Conservation (phyloP, 345 rosid species). For the Mallotus nudiflorus region DNA sequence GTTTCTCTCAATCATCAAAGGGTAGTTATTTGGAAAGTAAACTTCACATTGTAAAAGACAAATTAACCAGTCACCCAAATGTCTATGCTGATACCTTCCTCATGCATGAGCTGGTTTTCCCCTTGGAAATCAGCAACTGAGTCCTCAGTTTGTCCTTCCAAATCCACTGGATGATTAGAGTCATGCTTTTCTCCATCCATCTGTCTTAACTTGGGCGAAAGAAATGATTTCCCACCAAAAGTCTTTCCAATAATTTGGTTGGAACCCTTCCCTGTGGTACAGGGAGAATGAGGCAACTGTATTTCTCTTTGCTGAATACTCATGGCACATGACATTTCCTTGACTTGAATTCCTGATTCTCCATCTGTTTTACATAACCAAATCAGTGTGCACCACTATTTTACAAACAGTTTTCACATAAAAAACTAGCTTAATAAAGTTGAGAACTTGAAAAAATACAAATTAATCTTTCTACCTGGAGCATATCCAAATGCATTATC, state of each 20-base stretch:
- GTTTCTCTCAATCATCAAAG: neutral
- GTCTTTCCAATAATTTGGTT: conserved; percentile 35
- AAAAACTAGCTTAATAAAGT: neutral
- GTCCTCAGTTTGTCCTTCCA: conserved; percentile 20
- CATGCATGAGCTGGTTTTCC: conserved; percentile 38
- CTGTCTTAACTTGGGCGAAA: conserved; percentile 11
- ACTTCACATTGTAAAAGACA: too few relatives aligned
- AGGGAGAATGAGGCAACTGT: conserved; percentile 28
- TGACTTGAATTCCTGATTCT: conserved; percentile 55
- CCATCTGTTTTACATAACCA: conserved; percentile 38
- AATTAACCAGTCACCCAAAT: too few relatives aligned
- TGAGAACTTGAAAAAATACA: neutral
- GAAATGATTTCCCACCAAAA: conserved; percentile 15
- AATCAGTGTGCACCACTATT: neutral
- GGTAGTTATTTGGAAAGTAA: too few relatives aligned
- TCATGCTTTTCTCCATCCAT: conserved; percentile 23
- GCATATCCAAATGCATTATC: conserved; percentile 35
- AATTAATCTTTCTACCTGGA: conserved; percentile 40
- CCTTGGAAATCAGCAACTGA: conserved; percentile 39
- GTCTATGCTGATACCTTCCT: conserved; percentile 30
- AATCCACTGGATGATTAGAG: conserved; percentile 22
- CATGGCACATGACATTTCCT: conserved; percentile 36
- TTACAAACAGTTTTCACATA: neutral
- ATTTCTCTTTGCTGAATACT: conserved; percentile 30
- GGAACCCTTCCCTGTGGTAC: conserved; percentile 36